Evolutionary conservation across 2,329 filamentous ascomycete genomes (phyloP), one percentile per base, ranked within the genome.

Genomic region (Clarireedia homoeocarpa): DNA sequence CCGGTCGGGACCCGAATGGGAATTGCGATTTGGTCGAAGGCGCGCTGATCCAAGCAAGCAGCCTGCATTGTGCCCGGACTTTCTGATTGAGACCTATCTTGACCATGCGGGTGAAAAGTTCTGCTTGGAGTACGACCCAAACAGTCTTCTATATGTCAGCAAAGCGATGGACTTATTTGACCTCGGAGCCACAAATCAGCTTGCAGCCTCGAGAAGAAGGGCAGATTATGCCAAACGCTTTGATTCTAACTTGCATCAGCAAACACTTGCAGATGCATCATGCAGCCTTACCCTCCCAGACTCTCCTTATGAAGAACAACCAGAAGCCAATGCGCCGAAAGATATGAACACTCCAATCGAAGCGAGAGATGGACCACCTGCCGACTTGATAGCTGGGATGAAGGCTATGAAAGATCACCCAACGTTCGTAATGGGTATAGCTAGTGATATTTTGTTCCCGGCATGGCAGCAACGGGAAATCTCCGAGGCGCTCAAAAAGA

Each of bases 141-240:
- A 99, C 73, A 96, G 91, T 67, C 75, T 97, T 40, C 77, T 99
- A 2, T 99, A 99, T 71, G 89, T 99, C 56, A 95, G 90, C 71
- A 99, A 99, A 73, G 94, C 94, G 5, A 99, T 99, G 94, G 94
- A 99, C 69, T 77, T 99, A 12, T 99, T 99, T 70, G 94, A 99
- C 66, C 80, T 99, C 0, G 91, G 94, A 24, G 75, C 76, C 48
- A 79, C 82, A 42, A 84, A 86, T 67, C 89, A 91, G 68, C 71
- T 75, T 3, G 82, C 79, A 20, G 83, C 88, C 2, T 75, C 75
- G 20, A 67, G 75, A 34, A 80, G 90, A 27, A 78, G 91, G 15
- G 75, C 78, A 14, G 77, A 82, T 54, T 83, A 86, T 48, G 74
- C 79, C 59, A 71, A 75, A 46, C 80, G 80, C 50, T 73, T 91